Evolutionary conservation across 2,329 filamentous ascomycete genomes (phyloP), one percentile per base, ranked within the genome.

Genomic region (Grosmannia huntii): DNA sequence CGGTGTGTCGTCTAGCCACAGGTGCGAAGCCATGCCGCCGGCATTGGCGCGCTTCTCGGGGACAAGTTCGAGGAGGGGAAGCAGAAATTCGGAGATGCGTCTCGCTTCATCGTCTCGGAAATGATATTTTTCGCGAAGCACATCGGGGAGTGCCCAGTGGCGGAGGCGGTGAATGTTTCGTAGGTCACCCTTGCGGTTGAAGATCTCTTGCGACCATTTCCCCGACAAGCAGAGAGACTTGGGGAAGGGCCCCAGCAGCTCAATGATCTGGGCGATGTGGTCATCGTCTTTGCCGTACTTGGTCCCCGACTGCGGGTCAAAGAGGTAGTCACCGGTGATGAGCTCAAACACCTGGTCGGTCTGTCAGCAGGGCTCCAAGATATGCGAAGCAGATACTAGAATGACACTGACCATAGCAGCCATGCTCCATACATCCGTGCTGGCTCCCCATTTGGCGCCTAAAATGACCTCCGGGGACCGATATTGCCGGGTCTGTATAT

Each of bases 281-380:
- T 99, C 94, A 74, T 99, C 94, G 69, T 99, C 94, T 75, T 99
- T 99, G 69, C 94, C 94, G 71, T 99, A 99, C 73, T 97, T 97
- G 49, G 92, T 97, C 62, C 94, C 94, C 1, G 92, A 96, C 73
- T 99, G 94, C 0, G 94, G 94, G 67, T 99, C 94, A 72, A 99
- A 99, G 50, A 99, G 83, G 68, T 99, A 99, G 72, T 99, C 94
- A 64, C 94, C 94, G 1, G 94, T 99, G 64, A 99, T 97, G 51
- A 99, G 78, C 71, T 99, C 94, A 66, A 99, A 99, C 19, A 92
- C 87, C 92, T 97, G 33, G 14, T 5, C 14, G n/a, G 23, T 14
- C 25, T 9, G 9, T 21, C 3, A 56, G 46, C 25, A 6, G 9
- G 12, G 10, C 4, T 23, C 25, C 19, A 14, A 10, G 33, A 12